Evolutionary conservation across 345 rosid genomes (phyloP).

Genomic region (Linum lewisii): DNA sequence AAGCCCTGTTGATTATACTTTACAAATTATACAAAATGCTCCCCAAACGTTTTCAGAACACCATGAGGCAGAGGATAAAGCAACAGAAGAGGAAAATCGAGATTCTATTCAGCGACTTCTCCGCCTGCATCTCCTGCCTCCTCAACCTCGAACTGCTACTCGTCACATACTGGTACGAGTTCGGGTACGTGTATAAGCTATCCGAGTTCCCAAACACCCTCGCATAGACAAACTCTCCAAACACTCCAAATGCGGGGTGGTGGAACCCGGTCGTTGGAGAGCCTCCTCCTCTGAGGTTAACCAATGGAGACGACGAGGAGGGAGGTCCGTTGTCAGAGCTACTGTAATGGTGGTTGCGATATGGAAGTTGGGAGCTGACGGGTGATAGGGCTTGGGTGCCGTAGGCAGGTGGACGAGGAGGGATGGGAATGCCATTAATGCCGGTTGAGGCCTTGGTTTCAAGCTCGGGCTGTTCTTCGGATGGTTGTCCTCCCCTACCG

Average conservation of each 20-base stretch:
- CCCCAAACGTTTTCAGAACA: conserved; percentile 43
- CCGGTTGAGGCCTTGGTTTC: conserved; percentile 20
- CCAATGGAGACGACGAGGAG: conserved; percentile 20
- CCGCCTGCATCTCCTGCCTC: conserved; percentile 58
- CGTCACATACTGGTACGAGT: conserved; percentile 29
- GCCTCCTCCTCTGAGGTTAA: conserved; percentile 20
- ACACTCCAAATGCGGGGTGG: conserved; percentile 45
- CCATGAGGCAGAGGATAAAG: conserved; percentile 66
- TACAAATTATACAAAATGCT: not conserved
- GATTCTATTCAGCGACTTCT: conserved; percentile 66
- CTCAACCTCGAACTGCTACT: conserved; percentile 44
- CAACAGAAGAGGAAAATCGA: conserved; percentile 77
- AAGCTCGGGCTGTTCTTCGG: conserved; percentile 18
- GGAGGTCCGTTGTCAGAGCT: conserved; percentile 22
- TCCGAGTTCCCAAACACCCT: conserved; percentile 65
- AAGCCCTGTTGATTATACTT: not conserved
- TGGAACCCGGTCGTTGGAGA: conserved; percentile 22
- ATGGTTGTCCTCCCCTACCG: conserved; percentile 62
- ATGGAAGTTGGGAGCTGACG: conserved; percentile 39
- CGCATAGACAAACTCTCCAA: conserved; percentile 68
- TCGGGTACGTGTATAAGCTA: conserved; percentile 35
- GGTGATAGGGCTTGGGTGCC: conserved; percentile 26
- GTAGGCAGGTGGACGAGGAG: conserved; percentile 65
- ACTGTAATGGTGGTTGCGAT: conserved; percentile 35
- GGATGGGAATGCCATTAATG: conserved; percentile 30